Percentiles rank a stretch among this genome's conserved stretches.
Evolutionary conservation across 257 asterid genomes (phyloP).

Genomic region (Asclepias syriaca): DNA sequence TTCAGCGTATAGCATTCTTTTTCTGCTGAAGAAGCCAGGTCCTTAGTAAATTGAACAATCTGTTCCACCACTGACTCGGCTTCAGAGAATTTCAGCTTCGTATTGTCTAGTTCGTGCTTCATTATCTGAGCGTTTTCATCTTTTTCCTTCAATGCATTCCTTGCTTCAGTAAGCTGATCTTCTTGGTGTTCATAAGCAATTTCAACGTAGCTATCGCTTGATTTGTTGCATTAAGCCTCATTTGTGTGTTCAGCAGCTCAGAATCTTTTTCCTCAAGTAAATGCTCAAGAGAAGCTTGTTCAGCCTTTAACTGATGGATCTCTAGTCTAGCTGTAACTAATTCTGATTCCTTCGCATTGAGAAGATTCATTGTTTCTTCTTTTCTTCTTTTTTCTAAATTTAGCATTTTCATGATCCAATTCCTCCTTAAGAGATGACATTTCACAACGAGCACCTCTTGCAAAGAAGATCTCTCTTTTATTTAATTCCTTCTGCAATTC

Average conservation of each 20-base stretch:
- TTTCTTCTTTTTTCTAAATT: too few relatives aligned
- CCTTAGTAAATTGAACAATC: slow-evolving; percentile 61
- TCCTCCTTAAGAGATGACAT: slow-evolving; percentile 44
- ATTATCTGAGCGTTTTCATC: slow-evolving; percentile 50
- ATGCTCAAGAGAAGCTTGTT: slow-evolving; percentile 52
- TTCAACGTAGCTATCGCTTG: slow-evolving; percentile 51
- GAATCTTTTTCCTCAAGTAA: slow-evolving; percentile 51
- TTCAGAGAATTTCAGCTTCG: slow-evolving; percentile 48
- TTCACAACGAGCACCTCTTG: slow-evolving; percentile 44
- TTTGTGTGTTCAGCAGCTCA: slow-evolving; percentile 49
- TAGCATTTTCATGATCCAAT: slow-evolving; percentile 40
- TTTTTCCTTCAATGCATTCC: slow-evolving; percentile 51
- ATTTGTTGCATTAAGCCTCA: slow-evolving; percentile 43
- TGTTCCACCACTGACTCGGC: slow-evolving; percentile 60
- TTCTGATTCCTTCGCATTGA: slow-evolving; percentile 63
- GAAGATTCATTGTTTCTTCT: slow-evolving; percentile 48
- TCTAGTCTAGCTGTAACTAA: slow-evolving; percentile 68
- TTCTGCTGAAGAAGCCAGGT: slow-evolving; percentile 42
- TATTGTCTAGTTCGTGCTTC: slow-evolving; percentile 42
- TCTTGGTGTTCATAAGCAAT: slow-evolving; percentile 41
- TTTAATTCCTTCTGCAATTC: slow-evolving; percentile 51
- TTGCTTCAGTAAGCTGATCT: slow-evolving; percentile 48
- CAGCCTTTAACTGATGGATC: slow-evolving; percentile 56
- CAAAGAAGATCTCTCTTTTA: slow-evolving; percentile 43
- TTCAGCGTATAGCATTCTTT: slow-evolving; percentile 17